A percentile compares a stretch with the other conserved stretches of the same genome.
phyloP scores from a whole-genome alignment of 139 green algal species.

The Volvox africanus region DNA sequence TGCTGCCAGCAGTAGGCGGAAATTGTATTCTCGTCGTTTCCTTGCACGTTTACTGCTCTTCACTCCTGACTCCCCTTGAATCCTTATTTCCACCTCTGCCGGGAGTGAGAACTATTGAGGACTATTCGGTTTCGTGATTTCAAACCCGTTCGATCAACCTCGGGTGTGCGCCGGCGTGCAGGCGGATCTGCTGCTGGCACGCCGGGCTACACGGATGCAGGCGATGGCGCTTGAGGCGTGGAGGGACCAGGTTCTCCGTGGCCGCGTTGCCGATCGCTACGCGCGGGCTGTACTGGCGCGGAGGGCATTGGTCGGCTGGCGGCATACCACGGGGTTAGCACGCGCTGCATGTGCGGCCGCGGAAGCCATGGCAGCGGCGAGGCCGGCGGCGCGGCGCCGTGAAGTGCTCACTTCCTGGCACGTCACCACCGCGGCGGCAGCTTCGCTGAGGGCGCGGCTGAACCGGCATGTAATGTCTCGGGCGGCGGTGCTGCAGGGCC shows the following conservation, averaged over 20 bases:
- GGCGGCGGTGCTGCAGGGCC: background rate
- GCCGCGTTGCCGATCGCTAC: background rate
- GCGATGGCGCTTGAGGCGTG: background rate
- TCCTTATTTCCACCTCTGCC: background rate
- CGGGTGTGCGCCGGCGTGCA: background rate
- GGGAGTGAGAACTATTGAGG: background rate
- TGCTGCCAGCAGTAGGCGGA: no score
- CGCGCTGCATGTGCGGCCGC: background rate
- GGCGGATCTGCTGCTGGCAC: background rate
- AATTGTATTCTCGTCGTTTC: no score
- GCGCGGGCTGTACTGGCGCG: background rate
- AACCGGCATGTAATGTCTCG: background rate
- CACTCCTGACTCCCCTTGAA: no score
- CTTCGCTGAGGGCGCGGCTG: background rate
- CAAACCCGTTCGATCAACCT: background rate
- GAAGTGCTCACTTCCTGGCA: background rate
- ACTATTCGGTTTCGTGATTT: background rate
- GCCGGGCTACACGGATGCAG: background rate
- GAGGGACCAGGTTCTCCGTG: conserved; percentile 18
- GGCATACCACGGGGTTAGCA: background rate
- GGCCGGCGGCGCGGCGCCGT: background rate
- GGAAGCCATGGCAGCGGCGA: background rate
- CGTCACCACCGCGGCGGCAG: background rate
- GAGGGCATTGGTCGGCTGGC: background rate
- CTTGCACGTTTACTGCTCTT: no score